These are phyloP conservation scores for Saksenaea vasiformis DNA, from an alignment of 371 early-diverging fungal genomes.

Conservation along the genomic window DNA sequence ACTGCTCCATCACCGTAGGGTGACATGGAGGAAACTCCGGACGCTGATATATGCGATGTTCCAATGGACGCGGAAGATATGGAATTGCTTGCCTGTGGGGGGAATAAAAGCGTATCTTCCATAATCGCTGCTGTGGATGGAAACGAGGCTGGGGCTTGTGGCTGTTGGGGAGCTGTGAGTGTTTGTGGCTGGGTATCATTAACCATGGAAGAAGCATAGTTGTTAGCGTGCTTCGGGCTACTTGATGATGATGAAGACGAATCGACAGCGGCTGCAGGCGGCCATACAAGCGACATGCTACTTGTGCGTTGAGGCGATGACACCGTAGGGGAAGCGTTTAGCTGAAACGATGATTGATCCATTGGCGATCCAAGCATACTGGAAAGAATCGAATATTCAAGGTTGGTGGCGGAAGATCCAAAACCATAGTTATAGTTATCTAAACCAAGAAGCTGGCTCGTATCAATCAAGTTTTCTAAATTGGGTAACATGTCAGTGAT, in stretches of 20 bases:
- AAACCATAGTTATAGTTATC: slow-evolving; percentile 58
- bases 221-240: neutral
- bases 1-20: slow-evolving; percentile 49
- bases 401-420: slow-evolving; percentile 82
- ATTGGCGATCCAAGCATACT: slow-evolving; percentile 70
- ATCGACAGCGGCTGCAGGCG: neutral
- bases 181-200: slow-evolving; percentile 4
- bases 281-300: neutral
- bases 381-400: slow-evolving; percentile 86
- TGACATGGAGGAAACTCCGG: slow-evolving; percentile 38
- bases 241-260: slow-evolving; percentile 2
- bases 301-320: neutral
- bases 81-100: slow-evolving; percentile 13
- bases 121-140: neutral
- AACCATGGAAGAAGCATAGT: slow-evolving; percentile 5
- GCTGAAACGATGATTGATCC: slow-evolving; percentile 13
- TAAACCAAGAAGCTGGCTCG: slow-evolving; percentile 27
- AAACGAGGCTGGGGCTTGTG: neutral
- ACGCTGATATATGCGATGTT: slow-evolving; percentile 34
- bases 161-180: neutral
- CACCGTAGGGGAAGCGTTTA: slow-evolving; percentile 14
- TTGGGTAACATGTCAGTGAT: neutral
- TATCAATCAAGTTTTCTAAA: slow-evolving; percentile 15
- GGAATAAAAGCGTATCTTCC: slow-evolving; percentile 1
- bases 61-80: slow-evolving; percentile 34